Evolutionary conservation across 1,139 yeast species (phyloP).

Genomic region (Blastobotrys apis): DNA sequence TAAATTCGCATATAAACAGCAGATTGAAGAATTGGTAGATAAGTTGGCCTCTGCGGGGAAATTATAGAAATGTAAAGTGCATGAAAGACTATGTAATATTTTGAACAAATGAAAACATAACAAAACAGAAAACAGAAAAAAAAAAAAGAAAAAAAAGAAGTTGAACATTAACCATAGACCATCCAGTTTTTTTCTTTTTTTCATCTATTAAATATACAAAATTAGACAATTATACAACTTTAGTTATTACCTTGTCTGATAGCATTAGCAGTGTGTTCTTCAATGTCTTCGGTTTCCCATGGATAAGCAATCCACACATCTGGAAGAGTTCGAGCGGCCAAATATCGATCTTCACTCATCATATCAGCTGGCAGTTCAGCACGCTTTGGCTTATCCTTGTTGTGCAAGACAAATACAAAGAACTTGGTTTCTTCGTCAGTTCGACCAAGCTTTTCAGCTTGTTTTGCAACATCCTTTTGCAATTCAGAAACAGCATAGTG

Average conservation of each 20-base stretch:
- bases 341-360: conserved; percentile 64
- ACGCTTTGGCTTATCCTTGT: conserved; percentile 82
- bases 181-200: no score
- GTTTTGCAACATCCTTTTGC: conserved; percentile 69
- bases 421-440: conserved; percentile 61
- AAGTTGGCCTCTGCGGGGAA: conserved; percentile 38
- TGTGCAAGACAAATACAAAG: conserved; percentile 88
- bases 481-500: conserved; percentile 88
- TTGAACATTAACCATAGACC: no score
- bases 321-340: conserved; percentile 87
- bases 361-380: conserved; percentile 69
- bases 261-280: conserved; percentile 76
- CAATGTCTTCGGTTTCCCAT: conserved; percentile 93
- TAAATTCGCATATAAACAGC: conserved; percentile 74
- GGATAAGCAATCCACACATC: conserved; percentile 98
- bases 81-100: background rate
- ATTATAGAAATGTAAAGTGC: conserved; percentile 2
- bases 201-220: no score
- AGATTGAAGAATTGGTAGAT: conserved; percentile 80
- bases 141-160: background rate
- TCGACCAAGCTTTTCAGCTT: conserved; percentile 49
- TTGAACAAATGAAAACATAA: background rate
- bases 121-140: background rate
- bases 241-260: conserved; percentile 63
- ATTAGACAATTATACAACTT: background rate